These are phyloP conservation scores for Nepenthes gracilis DNA, from an alignment of 148 eudicot genomes.

Conservation along the genomic window DNA sequence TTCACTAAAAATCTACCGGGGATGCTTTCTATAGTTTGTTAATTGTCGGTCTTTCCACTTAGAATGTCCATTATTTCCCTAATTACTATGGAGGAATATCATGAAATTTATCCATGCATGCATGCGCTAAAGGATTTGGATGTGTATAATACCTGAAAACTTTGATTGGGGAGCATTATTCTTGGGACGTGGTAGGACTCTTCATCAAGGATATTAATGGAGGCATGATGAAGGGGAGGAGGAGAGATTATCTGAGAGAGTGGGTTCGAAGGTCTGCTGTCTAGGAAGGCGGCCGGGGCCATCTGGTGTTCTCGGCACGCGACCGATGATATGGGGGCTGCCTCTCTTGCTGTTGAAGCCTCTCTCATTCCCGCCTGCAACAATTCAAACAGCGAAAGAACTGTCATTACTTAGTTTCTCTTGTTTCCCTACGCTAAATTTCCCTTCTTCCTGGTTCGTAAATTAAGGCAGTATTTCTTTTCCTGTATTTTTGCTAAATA, in stretches of 20 bases:
- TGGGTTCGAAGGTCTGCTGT: conserved; percentile 62
- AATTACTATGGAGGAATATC: neutral
- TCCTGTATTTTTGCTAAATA: neutral
- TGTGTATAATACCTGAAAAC: conserved; percentile 31
- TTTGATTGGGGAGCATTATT: conserved; percentile 54
- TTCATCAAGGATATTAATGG: conserved; percentile 49
- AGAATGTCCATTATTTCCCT: no score
- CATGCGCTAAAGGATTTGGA: neutral
- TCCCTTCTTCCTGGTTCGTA: no score
- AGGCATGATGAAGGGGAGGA: conserved; percentile 57
- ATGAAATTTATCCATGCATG: neutral
- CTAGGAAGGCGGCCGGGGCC: conserved; percentile 29
- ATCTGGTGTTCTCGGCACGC: conserved; percentile 32
- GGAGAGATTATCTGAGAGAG: conserved; percentile 63
- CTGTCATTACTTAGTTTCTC: no score
- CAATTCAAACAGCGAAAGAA: conserved; percentile 4
- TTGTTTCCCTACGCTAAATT: no score
- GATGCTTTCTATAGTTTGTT: no score
- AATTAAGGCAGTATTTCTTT: no score
- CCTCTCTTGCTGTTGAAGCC: conserved; percentile 41
- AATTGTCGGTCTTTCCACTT: no score
- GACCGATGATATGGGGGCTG: conserved; percentile 13
- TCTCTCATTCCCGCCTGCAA: conserved; percentile 54
- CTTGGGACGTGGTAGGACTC: conserved; percentile 46
- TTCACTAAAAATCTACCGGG: no score